Base-by-base conservation (phyloP, 192 early-diverging fungal genomes). In the Coemansia sp. region DNA sequence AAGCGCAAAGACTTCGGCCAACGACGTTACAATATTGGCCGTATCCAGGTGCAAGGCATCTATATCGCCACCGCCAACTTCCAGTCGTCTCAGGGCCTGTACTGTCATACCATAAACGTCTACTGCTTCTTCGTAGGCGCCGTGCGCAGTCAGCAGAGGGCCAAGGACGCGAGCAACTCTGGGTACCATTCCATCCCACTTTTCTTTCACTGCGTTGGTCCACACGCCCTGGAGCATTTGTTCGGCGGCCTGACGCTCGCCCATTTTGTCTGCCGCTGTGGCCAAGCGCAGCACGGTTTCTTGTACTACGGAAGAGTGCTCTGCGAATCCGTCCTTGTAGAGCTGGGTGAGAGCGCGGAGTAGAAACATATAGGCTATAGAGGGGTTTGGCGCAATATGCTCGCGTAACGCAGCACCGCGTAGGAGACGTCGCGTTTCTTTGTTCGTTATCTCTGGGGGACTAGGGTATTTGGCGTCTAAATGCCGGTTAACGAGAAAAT, bases 1-100 rank as follows among this genome's bases (percentile, higher is more conserved):
- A 9, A 82, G 54, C 36, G 75, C 80, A 69, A 82, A 78, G 10
- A 73, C 68, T 62, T 82, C 80, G 3, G 72, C 80, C 54, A 82
- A 59, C 27, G 80, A 82, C 22, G 80, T 74, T 1, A 74, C 66
- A 42, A 77, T 55, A 36, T 71, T 73, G 2, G 76, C 72, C 54
- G 68, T 54, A 41, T 55, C 55, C 55, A 77, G 34, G 16, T 43
- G 47, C 62, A 82, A 3, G n/a, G 51, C 52, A 27, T 73, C 79
- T n/a, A 42, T 18, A 10, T 66, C 49, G 9, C 42, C 59, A 0
- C 22, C 43, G 3, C 29, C 66, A 0, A 13, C 47, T 0, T 49
- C 65, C 18, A 22, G 29, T 16, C 31, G 18, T 18, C 29, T 54
- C 22, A 73, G 43, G 15, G 69, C 75, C 33, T 65, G 72, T 67